Base-by-base conservation (phyloP, 139 green algal genomes). In the Chlamydomonas eustigma region DNA sequence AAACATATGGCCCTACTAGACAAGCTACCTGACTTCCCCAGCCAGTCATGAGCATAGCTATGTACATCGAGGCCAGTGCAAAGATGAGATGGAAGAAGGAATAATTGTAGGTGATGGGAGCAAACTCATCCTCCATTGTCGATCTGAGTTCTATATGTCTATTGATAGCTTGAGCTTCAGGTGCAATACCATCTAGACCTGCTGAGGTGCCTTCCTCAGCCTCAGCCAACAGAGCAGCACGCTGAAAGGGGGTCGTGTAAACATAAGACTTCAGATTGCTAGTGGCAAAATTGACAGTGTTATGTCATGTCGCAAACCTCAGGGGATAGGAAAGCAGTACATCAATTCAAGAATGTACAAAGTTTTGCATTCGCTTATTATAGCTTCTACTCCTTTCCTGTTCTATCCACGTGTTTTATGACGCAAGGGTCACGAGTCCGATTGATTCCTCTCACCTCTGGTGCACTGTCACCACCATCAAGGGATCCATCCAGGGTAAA, bases 51-150 rank as follows among this genome's bases (percentile, higher is more conserved):
- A 99, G 88, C 95, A 99, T 99, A 12, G 91, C 92, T n/a, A 97
- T 90, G 84, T 98, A 99, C 86, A 95, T 93, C 82, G 76, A 90
- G 98, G 89, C 96, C 98, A 98, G 84, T 1, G 93, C 92, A 79
- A 99, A 99, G 51, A 99, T 92, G 64, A 97, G 64, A 86, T 99
- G 96, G 87, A 99, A 99, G 86, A 98, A 97, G 28, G 68, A 76
- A 85, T 94, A 95, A 88, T 91, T 94, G 89, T 96, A 94, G 25
- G 71, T 85, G 18, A 95, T 84, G 0, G 88, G 86, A 37, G 86
- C 72, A 35, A 90, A 91, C 6, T 92, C 89, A 1, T 86, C 79
- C 44, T 58, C 44, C 44, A 58, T 12, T 18, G 44, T 28, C 44
- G 44, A 58, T n/a, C n/a, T n/a, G 50, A 28, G 22, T n/a, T n/a